Conservation (phyloP, 2,329 filamentous ascomycete genomes). For the Curvularia spicifera region DNA sequence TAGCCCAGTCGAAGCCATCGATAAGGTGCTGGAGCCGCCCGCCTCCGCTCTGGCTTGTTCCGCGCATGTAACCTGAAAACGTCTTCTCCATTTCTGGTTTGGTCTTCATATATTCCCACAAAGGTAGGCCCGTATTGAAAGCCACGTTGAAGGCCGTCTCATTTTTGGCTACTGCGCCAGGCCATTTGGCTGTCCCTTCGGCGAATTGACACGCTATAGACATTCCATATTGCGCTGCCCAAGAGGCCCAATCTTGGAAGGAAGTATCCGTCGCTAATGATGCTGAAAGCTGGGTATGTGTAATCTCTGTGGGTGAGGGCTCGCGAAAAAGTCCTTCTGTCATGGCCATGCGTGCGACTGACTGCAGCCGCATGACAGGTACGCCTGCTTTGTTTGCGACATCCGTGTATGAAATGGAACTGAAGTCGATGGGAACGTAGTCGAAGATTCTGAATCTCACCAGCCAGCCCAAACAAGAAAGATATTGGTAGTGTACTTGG, state of each 20-base stretch:
- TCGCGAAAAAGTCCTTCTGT: not conserved
- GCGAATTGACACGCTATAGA: not conserved
- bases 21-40: not conserved
- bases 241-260: not conserved
- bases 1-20: not conserved
- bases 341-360: slow-evolving; percentile 1
- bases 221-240: not conserved
- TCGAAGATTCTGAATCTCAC: not conserved
- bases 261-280: not conserved
- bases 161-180: not conserved
- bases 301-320: not conserved
- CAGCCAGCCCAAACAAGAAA: not conserved
- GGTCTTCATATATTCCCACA: not conserved
- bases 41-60: not conserved
- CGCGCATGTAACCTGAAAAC: not conserved
- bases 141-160: not conserved
- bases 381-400: not conserved
- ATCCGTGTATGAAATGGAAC: not conserved
- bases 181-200: not conserved
- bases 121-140: not conserved
- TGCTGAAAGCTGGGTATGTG: not conserved
- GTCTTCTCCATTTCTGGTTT: not conserved
- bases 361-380: not conserved
- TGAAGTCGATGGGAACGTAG: not conserved
- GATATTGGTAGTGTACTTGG: not conserved